Evolutionary conservation across 2,329 filamentous ascomycete genomes (phyloP).

Genomic region (Colletotrichum phormii): DNA sequence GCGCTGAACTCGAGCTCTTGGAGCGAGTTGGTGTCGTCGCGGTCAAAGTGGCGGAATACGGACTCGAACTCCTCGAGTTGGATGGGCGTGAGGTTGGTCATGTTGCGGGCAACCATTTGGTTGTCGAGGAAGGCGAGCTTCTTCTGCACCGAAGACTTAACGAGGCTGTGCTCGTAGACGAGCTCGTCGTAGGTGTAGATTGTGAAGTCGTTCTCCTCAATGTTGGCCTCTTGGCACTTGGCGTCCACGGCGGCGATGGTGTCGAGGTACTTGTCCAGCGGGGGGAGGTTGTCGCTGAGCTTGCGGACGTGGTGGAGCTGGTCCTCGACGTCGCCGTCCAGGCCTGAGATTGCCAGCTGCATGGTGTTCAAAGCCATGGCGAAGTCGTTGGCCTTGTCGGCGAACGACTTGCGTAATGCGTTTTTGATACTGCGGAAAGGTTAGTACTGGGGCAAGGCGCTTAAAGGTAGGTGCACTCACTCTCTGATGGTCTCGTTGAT

Average conservation of each 20-base stretch:
- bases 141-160: constrained; percentile 92
- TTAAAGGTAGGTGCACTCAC: constrained; percentile 58
- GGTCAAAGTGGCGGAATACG: constrained; percentile 97
- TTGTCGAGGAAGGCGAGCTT: constrained; percentile 98
- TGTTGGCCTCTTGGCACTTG: constrained; percentile 95
- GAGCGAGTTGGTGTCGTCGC: constrained; percentile 89
- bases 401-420: constrained; percentile 88
- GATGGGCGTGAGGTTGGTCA: constrained; percentile 98
- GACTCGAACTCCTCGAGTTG: constrained; percentile 99
- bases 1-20: constrained; percentile 96
- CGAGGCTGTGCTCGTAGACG: constrained; percentile 90
- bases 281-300: constrained; percentile 85
- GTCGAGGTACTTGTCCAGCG: constrained; percentile 90
- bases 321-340: constrained; percentile 97
- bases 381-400: constrained; percentile 98
- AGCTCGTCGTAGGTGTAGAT: constrained; percentile 98
- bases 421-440: constrained; percentile 82
- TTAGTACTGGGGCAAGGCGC: constrained; percentile 46
- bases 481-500: constrained; percentile 99
- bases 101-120: constrained; percentile 96
- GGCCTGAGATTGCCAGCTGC: constrained; percentile 92
- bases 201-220: constrained; percentile 99
- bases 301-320: constrained; percentile 89
- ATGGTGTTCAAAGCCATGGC: constrained; percentile 94
- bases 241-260: constrained; percentile 88